These are phyloP conservation scores for Rhodosorus marinus DNA, from an alignment of 23 red algal genomes.

Conservation along the genomic window DNA sequence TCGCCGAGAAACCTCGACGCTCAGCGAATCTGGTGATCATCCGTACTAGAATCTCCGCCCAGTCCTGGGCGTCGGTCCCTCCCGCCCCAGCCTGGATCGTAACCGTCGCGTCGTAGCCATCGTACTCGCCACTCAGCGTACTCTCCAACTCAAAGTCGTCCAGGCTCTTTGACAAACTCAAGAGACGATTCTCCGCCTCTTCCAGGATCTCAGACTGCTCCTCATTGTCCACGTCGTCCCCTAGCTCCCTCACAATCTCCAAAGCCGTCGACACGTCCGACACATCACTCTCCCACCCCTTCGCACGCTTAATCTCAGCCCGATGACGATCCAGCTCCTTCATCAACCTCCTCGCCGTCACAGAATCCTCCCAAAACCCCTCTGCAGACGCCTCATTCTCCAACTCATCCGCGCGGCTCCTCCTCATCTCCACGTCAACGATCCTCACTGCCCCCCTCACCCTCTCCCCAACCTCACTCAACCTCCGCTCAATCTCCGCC, in stretches of 20 bases:
- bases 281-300: not conserved
- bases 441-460: no score
- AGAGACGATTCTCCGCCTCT: constrained; percentile 22
- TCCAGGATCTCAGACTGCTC: constrained; percentile 7
- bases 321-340: constrained; percentile 10
- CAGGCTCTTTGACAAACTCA: constrained; percentile 15
- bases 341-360: not conserved
- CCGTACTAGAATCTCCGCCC: constrained; percentile 71
- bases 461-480: no score
- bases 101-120: constrained; percentile 26
- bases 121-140: constrained; percentile 54
- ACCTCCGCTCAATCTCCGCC: no score
- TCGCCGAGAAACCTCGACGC: constrained; percentile 7
- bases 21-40: constrained; percentile 82
- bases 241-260: not conserved
- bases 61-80: constrained; percentile 91
- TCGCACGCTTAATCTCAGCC: not conserved
- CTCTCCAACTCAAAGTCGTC: constrained; percentile 43
- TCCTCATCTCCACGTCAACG: no score
- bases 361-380: not conserved
- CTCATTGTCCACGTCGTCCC: not conserved
- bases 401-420: no score
- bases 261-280: not conserved
- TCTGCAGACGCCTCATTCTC: no score
- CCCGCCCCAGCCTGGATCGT: constrained; percentile 71